Evolutionary conservation across 805 yeast genomes (phyloP).

Genomic region (Ogataea chonburiensis): DNA sequence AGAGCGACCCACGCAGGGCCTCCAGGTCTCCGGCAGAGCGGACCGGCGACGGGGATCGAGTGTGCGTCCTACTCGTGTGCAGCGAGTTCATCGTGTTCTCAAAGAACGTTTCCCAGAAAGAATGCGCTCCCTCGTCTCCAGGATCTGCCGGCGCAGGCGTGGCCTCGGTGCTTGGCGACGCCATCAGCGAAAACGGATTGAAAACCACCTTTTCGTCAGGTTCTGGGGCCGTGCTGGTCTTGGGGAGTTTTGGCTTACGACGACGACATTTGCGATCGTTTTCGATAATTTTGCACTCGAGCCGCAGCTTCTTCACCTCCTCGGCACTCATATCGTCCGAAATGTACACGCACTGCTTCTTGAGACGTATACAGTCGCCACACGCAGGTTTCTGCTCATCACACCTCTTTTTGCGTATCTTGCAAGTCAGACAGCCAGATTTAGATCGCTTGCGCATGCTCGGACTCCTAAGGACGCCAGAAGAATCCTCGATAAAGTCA

Average conservation of each 20-base stretch:
- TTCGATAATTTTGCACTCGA: constrained; percentile 41
- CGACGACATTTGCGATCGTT: constrained; percentile 42
- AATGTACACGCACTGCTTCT: constrained; percentile 48
- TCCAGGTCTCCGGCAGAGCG: neutral
- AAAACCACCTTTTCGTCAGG: constrained; percentile 20
- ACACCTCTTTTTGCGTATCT: constrained; percentile 60
- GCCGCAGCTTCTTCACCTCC: constrained; percentile 37
- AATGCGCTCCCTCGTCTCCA: neutral
- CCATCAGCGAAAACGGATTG: constrained; percentile 30
- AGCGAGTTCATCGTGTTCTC: too few species aligned
- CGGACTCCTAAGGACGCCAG: neutral
- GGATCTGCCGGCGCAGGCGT: constrained; percentile 2
- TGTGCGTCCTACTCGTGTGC: too few species aligned
- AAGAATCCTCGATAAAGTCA: neutral
- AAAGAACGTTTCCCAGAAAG: too few species aligned
- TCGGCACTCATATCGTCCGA: constrained; percentile 44
- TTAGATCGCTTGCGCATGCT: constrained; percentile 40
- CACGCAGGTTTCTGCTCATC: constrained; percentile 51
- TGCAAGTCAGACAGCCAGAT: constrained; percentile 69
- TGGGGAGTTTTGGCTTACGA: constrained; percentile 28
- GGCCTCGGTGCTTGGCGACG: constrained; percentile 5
- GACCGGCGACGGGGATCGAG: constrained; percentile 1
- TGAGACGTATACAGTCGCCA: constrained; percentile 46
- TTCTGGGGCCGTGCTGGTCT: constrained; percentile 9
- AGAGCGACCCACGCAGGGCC: constrained; percentile 21